These are phyloP conservation scores for Boechera stricta DNA, from an alignment of 345 rosid species.

Conservation along the genomic window DNA sequence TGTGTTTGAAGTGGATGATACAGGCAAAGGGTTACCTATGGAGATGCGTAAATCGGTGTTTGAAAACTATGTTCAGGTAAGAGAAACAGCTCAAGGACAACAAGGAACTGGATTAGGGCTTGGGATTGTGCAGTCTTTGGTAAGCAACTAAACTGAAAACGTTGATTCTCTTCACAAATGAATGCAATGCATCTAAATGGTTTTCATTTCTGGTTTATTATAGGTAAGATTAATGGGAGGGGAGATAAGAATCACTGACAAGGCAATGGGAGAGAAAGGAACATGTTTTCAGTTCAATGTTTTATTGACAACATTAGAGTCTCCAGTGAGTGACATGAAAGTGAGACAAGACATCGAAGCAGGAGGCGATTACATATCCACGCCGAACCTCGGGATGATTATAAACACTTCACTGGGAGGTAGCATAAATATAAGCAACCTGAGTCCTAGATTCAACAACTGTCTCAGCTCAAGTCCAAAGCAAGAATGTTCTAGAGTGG, in stretches of 20 bases:
- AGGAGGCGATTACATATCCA: slow-evolving; percentile 34
- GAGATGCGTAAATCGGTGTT: slow-evolving; percentile 70
- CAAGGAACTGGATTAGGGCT: slow-evolving; percentile 90
- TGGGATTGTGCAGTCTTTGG: slow-evolving; percentile 90
- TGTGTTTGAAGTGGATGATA: slow-evolving; percentile 80
- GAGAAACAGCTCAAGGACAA: slow-evolving; percentile 63
- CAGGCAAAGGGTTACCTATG: slow-evolving; percentile 79
- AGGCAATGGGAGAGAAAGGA: slow-evolving; percentile 62
- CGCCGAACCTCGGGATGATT: slow-evolving; percentile 38
- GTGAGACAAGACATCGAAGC: slow-evolving; percentile 40
- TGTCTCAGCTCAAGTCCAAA: slow-evolving; percentile 53
- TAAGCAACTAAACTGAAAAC: slow-evolving; percentile 29
- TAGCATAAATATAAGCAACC: slow-evolving; percentile 36
- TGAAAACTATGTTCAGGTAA: slow-evolving; percentile 81
- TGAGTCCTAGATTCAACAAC: slow-evolving; percentile 51
- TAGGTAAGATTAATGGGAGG: slow-evolving; percentile 90
- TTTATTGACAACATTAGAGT: slow-evolving; percentile 43
- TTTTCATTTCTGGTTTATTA: background rate
- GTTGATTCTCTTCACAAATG: slow-evolving; percentile 5
- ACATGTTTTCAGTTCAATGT: slow-evolving; percentile 82
- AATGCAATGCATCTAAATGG: background rate
- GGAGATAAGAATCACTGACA: slow-evolving; percentile 70
- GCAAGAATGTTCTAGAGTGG: slow-evolving; percentile 64
- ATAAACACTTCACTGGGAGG: slow-evolving; percentile 36
- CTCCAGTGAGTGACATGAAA: slow-evolving; percentile 25